Base-by-base conservation (phyloP, 179 eudicot species). In the Patellifolia procumbens region DNA sequence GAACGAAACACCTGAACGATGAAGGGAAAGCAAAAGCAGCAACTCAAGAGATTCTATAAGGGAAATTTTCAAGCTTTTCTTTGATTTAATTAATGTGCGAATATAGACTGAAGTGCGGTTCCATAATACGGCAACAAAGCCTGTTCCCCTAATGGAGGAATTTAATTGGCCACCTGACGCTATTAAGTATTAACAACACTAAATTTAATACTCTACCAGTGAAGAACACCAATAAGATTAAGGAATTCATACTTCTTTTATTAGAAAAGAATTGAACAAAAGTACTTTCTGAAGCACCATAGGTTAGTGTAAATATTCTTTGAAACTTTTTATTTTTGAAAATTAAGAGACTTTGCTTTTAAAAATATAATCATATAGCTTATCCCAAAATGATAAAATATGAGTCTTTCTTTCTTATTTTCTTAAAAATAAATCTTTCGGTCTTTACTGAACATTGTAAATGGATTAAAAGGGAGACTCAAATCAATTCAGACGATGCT, bases 1-100 rank as follows among this genome's bases (percentile, higher is more conserved):
- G n/a, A n/a, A n/a, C n/a, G n/a, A 55, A 68, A 55, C 72, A 68
- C 72, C 72, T 68, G 72, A 68, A 68, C 24, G 53, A 68, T 46
- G 24, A 35, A 42, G 5, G 17, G 53, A 15, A 68, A 28, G 72
- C 34, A 66, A 68, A 43, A 63, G 68, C 35, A 26, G 32, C 53
- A 45, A 68, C 32, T 46, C 53, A 9, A 68, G 53, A 68, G 72
- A 68, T 43, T 43, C 53, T 68, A n/a, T 45, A 1, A n/a, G 20
- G 15, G 17, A 42, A 13, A 34, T 19, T 66, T 43, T 32, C 43
- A 42, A 17, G 17, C 7, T 65, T 64, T 67, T 16, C 12, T 67
- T 22, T 10, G 22, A 39, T 42, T 12, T 3, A 43, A 12, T n/a
- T 43, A 43, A 22, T 43, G 6, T 42, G 70, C 52, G 52, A 67